Evolutionary conservation across 148 eudicot genomes (phyloP), one percentile per base, ranked within the genome.

Genomic region (Fagopyrum homotropicum): DNA sequence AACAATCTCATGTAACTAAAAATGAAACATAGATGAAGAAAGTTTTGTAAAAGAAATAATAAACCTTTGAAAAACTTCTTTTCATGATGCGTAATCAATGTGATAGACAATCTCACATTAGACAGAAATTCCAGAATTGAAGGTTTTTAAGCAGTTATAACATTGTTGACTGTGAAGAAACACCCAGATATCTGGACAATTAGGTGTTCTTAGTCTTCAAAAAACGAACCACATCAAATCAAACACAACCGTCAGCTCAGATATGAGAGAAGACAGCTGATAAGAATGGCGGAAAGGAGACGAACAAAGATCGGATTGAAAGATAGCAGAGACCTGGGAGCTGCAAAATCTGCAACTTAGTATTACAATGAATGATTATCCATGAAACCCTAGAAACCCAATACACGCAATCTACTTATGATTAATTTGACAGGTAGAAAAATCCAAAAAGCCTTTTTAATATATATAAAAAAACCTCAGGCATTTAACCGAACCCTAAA

Each of bases 321-420:
- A 63, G 68, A 2, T 11, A 12, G 7, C 44, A 66, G 69, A 30
- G 69, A 30, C 71, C 19, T 35, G 15, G 47, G 71, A 35, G 71
- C 11, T 29, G 35, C 71, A 66, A 66, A 14, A 2, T 35, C 71
- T 66, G 71, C 71, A 66, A 66, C 71, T 66, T 66, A 66, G 71
- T 66, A 66, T 66, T 66, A 12, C 46, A 40, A 12, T 66, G 71
- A 66, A 66, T 12, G 71, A 66, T 40, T 45, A 66, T 66, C 12
- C 45, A 40, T 16, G 71, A 43, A 66, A 63, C 69, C 69, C 69
- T 63, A 63, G 69, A 30, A 63, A 66, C 71, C 71, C 71, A 66
- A 66, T n/a, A 66, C 71, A 66, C 40, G 71, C 70, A 40, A 66
- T 8, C 47, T 1, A 40, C 71, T 66, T 5, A 14, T 14, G 22